Evolutionary conservation across 1,284 basidiomycete species (phyloP), one percentile per base, ranked within the genome.

Genomic region (Cryptococcus sp.): DNA sequence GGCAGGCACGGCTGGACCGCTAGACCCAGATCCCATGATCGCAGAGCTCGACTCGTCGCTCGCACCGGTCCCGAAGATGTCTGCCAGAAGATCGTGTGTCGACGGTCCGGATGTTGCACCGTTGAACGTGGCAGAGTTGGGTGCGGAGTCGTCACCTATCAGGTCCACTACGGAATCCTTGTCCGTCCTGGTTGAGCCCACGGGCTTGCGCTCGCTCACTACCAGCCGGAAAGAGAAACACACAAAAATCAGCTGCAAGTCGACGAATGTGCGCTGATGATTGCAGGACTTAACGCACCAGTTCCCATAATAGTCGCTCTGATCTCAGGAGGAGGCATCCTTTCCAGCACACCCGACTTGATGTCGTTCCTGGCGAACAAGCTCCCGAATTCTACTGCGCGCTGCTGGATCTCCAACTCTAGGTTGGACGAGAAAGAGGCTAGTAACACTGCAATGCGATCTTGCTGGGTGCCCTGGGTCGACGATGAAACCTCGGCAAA

Each of bases 271-370:
- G 8, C 42, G 7, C 15, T 45, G 16, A 19, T 41, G 13, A 16
- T 52, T 60, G 64, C n/a, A 11, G 47, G 17, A 13, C 6, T 11
- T 4, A 1, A 82, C 86, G 71, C 66, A 90, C 90, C 89, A 59
- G 89, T 85, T 52, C 91, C 93, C 83, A 94, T 89, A 4, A 97
- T 90, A 3, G 93, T 95, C 22, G 90, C 88, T 78, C 92, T 94
- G 70, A 99, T 81, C 77, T 99, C 95, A 2, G 96, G 96, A 5
- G 93, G 90, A 7, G 96, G 96, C 96, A 99, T 99, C 56, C 93
- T 86, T 81, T 99, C 96, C 59, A 99, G 79, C 0, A 99, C 93
- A 47, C 93, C 96, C n/a, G 86, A 84, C 57, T 88, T 85, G 38
- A 94, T 82, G 45, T 92, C 88, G 20, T 85, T 86, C 65, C 77